Evolutionary conservation across 352 stramenopile species (phyloP), one percentile per base, ranked within the genome.

Genomic region (Pythium sukuiense): DNA sequence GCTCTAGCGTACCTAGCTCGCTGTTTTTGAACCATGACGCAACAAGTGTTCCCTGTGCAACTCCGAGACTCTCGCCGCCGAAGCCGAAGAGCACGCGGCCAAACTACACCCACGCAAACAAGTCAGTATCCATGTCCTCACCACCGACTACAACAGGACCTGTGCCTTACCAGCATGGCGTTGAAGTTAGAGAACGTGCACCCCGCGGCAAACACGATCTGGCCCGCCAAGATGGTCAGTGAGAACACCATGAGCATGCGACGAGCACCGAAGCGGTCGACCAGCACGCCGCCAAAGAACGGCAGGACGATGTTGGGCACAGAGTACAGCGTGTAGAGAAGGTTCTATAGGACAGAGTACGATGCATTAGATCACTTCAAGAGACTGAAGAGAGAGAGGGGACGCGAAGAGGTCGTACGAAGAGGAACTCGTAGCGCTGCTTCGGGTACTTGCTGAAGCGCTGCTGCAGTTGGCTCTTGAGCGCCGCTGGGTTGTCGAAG

Each of bases 301-400:
- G 95, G 95, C 52, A 98, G 64, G 30, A 97, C 61, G 33, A 98
- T 93, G 67, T 98, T 98, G 14, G 93, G 93, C 55, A 97, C 83
- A 43, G 87, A 97, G 74, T 98, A 98, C 50, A 97, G 67, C 24
- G 90, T 98, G 76, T 98, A 98, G 37, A 98, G 75, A 59, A 98
- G 67, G 63, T 96, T 97, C 85, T 97, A 86, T 2, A 16, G 14
- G 3, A 18, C 18, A 37, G 6, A 27, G 20, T 39, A 57, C 37
- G 7, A 37, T 43, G 55, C 29, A 54, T 65, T 1, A 27, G 33
- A 26, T 33, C 35, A 27, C 27, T 41, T 56, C 58, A 35, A 33
- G 30, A 8, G 8, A 35, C 3, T 35, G 13, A 14, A 50, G 32
- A 33, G n/a, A 29, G 37, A 67, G 18, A 13, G 37, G 13, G 37